Conservation (phyloP, 2,329 filamentous ascomycete genomes). For the Apiospora arundinis region DNA sequence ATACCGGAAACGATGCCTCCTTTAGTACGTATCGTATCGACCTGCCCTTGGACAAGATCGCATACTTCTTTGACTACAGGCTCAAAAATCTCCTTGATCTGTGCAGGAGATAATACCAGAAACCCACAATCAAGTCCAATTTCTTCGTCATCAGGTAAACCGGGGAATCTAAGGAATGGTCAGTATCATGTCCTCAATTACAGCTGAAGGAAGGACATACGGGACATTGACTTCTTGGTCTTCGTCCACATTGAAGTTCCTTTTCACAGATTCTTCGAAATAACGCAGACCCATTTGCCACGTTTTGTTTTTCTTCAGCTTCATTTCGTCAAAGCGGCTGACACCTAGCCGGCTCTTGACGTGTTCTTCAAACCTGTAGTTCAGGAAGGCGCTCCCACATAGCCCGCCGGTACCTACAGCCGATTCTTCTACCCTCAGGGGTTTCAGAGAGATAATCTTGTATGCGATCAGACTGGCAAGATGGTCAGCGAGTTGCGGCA, state of each 20-base stretch:
- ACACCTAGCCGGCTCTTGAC: slow-evolving; percentile 71
- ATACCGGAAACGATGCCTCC: slow-evolving; percentile 74
- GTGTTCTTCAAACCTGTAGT: slow-evolving; percentile 82
- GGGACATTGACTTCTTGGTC: slow-evolving; percentile 79
- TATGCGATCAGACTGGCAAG: slow-evolving; percentile 72
- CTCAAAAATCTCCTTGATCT: slow-evolving; percentile 77
- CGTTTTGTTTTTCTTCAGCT: slow-evolving; percentile 76
- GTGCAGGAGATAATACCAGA: slow-evolving; percentile 71
- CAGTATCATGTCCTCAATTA: neutral
- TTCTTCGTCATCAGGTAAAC: slow-evolving; percentile 76
- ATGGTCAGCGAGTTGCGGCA: neutral
- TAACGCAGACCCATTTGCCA: slow-evolving; percentile 82
- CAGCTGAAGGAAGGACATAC: slow-evolving; percentile 45
- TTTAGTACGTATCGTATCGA: slow-evolving; percentile 65
- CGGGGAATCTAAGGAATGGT: slow-evolving; percentile 63
- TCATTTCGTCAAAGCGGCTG: slow-evolving; percentile 75
- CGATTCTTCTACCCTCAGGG: slow-evolving; percentile 77
- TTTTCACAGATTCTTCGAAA: slow-evolving; percentile 85
- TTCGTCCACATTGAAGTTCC: slow-evolving; percentile 82
- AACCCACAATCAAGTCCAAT: slow-evolving; percentile 79
- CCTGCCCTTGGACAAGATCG: slow-evolving; percentile 71
- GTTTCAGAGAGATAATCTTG: slow-evolving; percentile 76
- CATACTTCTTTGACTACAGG: slow-evolving; percentile 76
- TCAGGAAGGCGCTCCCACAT: slow-evolving; percentile 80
- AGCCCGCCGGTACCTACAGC: slow-evolving; percentile 80